These are phyloP conservation scores for Annulohypoxylon stygium DNA, from an alignment of 495 filamentous ascomycete species.

Conservation along the genomic window DNA sequence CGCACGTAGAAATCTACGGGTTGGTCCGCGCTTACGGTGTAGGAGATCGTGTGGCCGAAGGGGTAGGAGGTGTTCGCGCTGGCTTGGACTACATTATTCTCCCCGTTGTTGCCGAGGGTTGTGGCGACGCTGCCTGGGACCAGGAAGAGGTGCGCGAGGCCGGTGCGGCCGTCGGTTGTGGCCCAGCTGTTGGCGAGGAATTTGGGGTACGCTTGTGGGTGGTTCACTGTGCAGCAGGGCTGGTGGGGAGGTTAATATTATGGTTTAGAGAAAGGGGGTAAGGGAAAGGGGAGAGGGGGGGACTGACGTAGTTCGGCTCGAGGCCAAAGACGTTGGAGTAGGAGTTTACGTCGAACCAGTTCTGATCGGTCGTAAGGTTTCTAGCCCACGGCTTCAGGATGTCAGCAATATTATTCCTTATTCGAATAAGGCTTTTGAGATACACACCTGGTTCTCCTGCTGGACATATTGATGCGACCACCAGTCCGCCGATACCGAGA, in stretches of 20 bases:
- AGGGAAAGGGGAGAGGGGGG: neutral
- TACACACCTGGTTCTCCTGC: conserved; percentile 64
- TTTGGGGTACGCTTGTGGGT: conserved; percentile 72
- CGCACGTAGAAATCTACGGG: conserved; percentile 65
- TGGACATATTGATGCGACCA: conserved; percentile 73
- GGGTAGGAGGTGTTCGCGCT: conserved; percentile 64
- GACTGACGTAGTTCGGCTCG: conserved; percentile 51
- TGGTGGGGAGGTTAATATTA: conserved; percentile 3
- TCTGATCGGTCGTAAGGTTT: conserved; percentile 53
- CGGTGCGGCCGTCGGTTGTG: conserved; percentile 41
- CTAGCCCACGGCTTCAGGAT: conserved; percentile 53
- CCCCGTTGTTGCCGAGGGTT: conserved; percentile 22
- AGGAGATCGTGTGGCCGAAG: conserved; percentile 62
- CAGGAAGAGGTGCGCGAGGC: conserved; percentile 60
- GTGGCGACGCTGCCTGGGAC: conserved; percentile 48
- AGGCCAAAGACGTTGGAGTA: conserved; percentile 61
- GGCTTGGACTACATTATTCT: conserved; percentile 20
- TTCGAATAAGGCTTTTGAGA: neutral
- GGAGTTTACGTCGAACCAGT: conserved; percentile 63
- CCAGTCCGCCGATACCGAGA: conserved; percentile 67
- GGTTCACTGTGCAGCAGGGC: conserved; percentile 75
- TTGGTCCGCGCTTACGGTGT: conserved; percentile 58
- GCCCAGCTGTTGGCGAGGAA: conserved; percentile 58
- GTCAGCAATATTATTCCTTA: neutral
- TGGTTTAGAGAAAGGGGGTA: neutral